Conservation (phyloP, 1,284 basidiomycete genomes). For the Ganoderma leucocontextum region DNA sequence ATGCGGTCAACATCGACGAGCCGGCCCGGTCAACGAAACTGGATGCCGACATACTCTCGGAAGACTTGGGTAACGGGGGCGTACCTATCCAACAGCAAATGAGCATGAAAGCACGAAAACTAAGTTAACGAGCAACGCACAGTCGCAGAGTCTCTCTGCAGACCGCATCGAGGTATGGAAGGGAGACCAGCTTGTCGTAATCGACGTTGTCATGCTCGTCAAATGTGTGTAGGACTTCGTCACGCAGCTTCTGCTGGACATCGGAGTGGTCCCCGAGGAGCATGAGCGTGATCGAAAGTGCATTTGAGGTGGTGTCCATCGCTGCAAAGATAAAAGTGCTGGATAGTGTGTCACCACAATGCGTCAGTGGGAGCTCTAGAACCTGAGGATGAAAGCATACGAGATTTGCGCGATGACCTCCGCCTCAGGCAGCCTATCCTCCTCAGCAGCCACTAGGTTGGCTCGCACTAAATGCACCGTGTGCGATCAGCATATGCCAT, state of each 20-base stretch:
- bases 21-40: background rate
- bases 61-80: constrained; percentile 11
- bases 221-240: constrained; percentile 36
- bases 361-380: background rate
- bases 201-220: constrained; percentile 34
- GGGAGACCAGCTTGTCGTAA: constrained; percentile 41
- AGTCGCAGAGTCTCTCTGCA: constrained; percentile 44
- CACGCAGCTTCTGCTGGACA: constrained; percentile 34
- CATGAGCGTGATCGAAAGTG: constrained; percentile 40
- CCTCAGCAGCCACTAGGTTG: constrained; percentile 22
- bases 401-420: constrained; percentile 34
- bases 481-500: no score
- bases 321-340: constrained; percentile 40
- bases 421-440: constrained; percentile 23
- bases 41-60: constrained; percentile 14
- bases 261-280: constrained; percentile 35
- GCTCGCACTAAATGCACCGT: constrained; percentile 18
- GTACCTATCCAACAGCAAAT: background rate
- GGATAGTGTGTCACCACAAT: no score
- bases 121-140: constrained; percentile 13
- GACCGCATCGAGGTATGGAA: constrained; percentile 45
- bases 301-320: constrained; percentile 42
- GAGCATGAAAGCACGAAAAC: background rate
- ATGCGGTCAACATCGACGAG: no score
- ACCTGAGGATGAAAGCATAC: constrained; percentile 3